A percentile compares a stretch with the other conserved stretches of the same genome.
phyloP scores from a whole-genome alignment of 2,329 filamentous ascomycete species.

The Curvularia sp. region DNA sequence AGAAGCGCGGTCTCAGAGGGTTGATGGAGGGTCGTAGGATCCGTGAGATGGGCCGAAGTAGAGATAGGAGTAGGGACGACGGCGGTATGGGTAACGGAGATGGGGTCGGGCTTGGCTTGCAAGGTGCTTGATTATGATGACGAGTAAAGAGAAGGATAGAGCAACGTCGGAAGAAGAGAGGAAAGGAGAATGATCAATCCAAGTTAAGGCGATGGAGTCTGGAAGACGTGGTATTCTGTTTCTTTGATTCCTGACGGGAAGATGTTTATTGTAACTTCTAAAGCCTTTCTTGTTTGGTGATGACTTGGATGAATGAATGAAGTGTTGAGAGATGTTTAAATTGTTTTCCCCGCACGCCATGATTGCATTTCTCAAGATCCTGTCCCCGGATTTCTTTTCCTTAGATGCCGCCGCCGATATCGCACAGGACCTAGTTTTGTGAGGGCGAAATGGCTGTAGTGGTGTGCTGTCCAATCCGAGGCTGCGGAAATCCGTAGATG shows the following conservation, averaged over 20 bases:
- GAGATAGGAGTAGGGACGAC: conserved; percentile 42
- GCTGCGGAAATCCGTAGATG: conserved; percentile 18
- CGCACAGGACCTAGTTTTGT: neutral
- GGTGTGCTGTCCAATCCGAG: conserved; percentile 13
- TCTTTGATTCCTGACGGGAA: neutral
- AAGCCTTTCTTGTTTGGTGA: neutral
- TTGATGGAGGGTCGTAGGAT: conserved; percentile 93
- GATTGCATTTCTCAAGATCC: neutral
- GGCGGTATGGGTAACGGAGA: conserved; percentile 31
- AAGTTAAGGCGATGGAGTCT: conserved; percentile 22
- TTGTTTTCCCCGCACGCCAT: neutral
- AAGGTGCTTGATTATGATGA: conserved; percentile 23
- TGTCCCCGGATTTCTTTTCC: neutral
- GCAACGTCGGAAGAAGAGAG: neutral
- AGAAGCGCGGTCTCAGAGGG: conserved; percentile 89
- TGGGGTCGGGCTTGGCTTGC: conserved; percentile 39
- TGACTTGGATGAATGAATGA: neutral
- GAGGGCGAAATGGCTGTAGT: neutral
- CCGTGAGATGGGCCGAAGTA: conserved; percentile 69
- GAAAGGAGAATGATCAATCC: conserved; percentile 7
- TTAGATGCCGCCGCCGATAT: neutral
- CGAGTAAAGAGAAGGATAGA: neutral
- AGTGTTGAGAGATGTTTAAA: neutral
- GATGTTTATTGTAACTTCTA: neutral
- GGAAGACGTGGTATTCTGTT: neutral